These are phyloP conservation scores for Pseudogymnoascus destructans DNA, from an alignment of 2,329 filamentous ascomycete species.

Conservation along the genomic window DNA sequence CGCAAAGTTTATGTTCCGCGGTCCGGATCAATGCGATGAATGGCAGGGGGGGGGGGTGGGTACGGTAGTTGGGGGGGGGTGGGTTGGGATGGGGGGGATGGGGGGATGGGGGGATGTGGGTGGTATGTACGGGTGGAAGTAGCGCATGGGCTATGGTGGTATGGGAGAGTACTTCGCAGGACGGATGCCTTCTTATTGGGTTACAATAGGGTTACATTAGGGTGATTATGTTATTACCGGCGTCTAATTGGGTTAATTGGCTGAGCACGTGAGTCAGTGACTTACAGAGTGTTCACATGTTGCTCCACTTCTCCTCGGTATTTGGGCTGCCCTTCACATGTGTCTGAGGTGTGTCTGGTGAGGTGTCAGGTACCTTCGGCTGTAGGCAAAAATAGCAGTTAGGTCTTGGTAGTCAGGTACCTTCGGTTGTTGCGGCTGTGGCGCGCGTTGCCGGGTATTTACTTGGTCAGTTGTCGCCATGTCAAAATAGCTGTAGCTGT, in stretches of 20 bases:
- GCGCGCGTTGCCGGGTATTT: neutral
- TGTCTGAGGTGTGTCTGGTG: neutral
- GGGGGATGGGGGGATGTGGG: neutral
- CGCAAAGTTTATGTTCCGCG: neutral
- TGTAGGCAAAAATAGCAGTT: too few species aligned
- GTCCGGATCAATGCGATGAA: neutral
- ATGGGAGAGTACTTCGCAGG: slow-evolving; percentile 32
- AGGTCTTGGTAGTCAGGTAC: neutral
- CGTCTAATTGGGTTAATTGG: neutral
- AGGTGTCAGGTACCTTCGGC: neutral
- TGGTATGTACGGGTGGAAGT: slow-evolving; percentile 10
- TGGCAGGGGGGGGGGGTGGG: neutral
- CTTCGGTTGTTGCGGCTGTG: neutral
- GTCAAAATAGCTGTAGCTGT: neutral
- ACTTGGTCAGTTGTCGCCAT: neutral
- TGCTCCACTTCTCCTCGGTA: neutral
- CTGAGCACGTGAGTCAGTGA: too few species aligned
- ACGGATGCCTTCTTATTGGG: neutral
- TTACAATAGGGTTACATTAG: neutral
- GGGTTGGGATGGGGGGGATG: neutral
- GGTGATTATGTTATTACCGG: neutral
- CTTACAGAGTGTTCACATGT: neutral
- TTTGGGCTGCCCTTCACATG: neutral
- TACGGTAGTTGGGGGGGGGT: neutral
- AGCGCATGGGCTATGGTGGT: slow-evolving; percentile 13